A percentile compares a stretch with the other conserved stretches of the same genome.
These are phyloP conservation scores for Cucurbita pepo DNA, from an alignment of 306 rosid genomes.

Conservation along the genomic window DNA sequence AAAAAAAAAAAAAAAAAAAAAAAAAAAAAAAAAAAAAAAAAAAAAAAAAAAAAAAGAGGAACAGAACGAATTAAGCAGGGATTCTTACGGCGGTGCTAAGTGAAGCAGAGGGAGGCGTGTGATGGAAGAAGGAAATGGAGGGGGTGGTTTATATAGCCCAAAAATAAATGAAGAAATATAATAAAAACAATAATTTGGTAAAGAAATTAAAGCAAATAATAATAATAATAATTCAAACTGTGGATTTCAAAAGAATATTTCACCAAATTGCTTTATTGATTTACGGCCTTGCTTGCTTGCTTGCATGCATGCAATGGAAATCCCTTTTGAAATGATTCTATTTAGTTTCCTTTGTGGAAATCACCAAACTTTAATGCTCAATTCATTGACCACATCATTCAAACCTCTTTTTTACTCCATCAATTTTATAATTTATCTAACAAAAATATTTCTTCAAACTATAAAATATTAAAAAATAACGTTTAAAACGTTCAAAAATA, in stretches of 20 bases:
- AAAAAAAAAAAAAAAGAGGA: too few relatives aligned
- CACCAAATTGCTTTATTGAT: background rate
- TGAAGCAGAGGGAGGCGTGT: too few relatives aligned
- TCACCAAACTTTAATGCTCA: background rate
- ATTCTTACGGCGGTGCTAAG: too few relatives aligned
- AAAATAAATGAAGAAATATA: background rate
- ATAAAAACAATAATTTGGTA: background rate
- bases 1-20: too few relatives aligned
- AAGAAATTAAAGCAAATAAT: constrained; percentile 15
- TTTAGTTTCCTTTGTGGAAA: background rate
- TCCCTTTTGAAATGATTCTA: background rate
- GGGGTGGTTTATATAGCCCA: background rate
- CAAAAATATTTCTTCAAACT: too few relatives aligned
- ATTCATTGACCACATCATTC: too few relatives aligned
- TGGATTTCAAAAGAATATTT: background rate
- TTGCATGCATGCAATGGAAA: background rate
- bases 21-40: too few relatives aligned
- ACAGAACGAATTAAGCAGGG: too few relatives aligned
- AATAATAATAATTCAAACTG: constrained; percentile 21
- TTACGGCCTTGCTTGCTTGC: background rate
- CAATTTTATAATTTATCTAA: too few relatives aligned
- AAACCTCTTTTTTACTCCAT: too few relatives aligned
- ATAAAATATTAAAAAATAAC: too few relatives aligned
- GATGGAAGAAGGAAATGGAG: background rate
- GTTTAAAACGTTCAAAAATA: too few relatives aligned